Base-by-base conservation (phyloP, 2,329 filamentous ascomycete genomes). In the Sarocladium kiliense region DNA sequence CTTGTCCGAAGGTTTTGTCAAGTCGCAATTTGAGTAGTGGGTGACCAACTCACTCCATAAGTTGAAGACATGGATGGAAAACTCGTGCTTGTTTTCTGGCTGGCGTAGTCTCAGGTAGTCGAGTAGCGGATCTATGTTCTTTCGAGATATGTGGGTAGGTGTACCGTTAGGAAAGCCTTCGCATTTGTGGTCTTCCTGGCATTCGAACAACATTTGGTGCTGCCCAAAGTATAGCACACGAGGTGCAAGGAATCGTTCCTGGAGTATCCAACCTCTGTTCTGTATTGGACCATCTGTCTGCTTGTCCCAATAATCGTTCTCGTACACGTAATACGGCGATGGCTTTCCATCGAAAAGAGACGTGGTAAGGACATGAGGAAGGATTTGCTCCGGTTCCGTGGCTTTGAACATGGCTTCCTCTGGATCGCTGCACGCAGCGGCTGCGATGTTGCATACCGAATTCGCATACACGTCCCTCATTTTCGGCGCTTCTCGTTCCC, bases 241-340 rank as follows among this genome's bases (percentile, higher is more conserved):
- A 1, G 64, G 62, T 0, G 66, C 63, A 3, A 69, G 30, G 0
- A 66, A 37, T 2, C 67, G 62, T 14, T 69, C 67, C 1, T 69
- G 66, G 3, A 67, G 63, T 2, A 62, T 62, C 67, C 66, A 69
- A 0, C 62, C 66, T 1, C 66, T 58, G 2, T 56, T 58, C 57
- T 62, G 56, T 1, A 66, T 12, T 0, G 62, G 62, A 12, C 61
- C 56, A 10, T 58, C 23, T 5, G 59, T 54, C 6, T 55, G 3
- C 57, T 58, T 0, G 56, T 47, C 55, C 53, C 34, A 0, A 53
- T 50, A 0, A 25, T 14, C 18, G 57, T 45, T 2, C 63, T 47
- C 3, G 60, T 62, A 27, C 61, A 62, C 0, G 63, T 47, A 9
- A 61, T 50, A 39, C 12, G n/a, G 7, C 12, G 7, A 9, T 16